Percentiles rank a stretch among this genome's conserved stretches.
phyloP scores from a whole-genome alignment of 2,329 filamentous ascomycete species.

The Corniculantispora saksenae region DNA sequence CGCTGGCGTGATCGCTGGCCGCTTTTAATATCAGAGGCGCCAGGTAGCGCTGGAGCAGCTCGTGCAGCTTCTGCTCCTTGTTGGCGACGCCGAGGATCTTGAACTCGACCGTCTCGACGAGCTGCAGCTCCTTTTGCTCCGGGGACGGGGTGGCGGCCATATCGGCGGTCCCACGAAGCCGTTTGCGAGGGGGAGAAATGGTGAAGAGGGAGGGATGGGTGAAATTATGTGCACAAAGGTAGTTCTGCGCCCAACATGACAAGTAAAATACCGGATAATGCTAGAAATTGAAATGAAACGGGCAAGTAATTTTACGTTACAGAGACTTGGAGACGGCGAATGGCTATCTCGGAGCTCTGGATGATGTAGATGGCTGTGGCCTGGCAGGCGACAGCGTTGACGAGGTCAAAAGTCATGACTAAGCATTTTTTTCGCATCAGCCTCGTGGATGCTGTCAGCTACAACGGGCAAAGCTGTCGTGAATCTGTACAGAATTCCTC shows the following conservation, averaged over 20 bases:
- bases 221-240: neutral
- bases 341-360: neutral
- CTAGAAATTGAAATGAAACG: neutral
- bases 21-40: conserved; percentile 83
- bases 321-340: neutral
- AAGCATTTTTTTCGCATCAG: neutral
- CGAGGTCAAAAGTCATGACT: conserved; percentile 12
- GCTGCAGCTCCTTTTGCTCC: conserved; percentile 74
- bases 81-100: conserved; percentile 77
- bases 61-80: conserved; percentile 79
- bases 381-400: conserved; percentile 17
- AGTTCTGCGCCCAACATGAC: conserved; percentile 1
- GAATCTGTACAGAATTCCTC: too few relatives aligned
- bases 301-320: conserved; percentile 3
- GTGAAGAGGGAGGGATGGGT: neutral
- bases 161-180: conserved; percentile 17
- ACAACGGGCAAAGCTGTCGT: too few relatives aligned
- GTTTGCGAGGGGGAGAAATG: neutral
- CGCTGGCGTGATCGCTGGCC: conserved; percentile 74
- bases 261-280: neutral
- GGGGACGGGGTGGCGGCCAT: conserved; percentile 40
- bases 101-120: conserved; percentile 84
- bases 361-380: conserved; percentile 17
- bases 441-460: too few relatives aligned
- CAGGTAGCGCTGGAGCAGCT: conserved; percentile 76